Conservation (phyloP, 345 rosid genomes). For the Barbarea vulgaris region DNA sequence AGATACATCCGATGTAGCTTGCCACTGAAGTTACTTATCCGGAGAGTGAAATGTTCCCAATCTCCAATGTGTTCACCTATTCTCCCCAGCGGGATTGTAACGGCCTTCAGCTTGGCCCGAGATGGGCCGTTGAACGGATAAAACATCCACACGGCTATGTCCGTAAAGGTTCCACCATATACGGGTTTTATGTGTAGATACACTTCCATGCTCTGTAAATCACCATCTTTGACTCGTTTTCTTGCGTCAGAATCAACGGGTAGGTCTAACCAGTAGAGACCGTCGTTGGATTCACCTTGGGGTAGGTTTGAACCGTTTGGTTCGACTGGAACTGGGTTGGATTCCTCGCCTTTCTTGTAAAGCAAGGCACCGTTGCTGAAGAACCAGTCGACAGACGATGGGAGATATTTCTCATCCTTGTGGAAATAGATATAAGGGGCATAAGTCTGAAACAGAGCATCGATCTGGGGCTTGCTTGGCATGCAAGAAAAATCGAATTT, state of each 20-base stretch:
- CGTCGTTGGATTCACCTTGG: conserved; percentile 76
- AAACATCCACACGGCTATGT: conserved; percentile 75
- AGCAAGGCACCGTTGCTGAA: conserved; percentile 69
- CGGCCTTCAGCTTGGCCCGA: conserved; percentile 60
- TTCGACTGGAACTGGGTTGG: conserved; percentile 55
- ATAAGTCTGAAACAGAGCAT: conserved; percentile 57
- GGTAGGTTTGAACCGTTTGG: conserved; percentile 75
- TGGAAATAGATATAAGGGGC: conserved; percentile 72
- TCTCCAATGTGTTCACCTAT: conserved; percentile 88
- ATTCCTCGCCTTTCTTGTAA: conserved; percentile 63
- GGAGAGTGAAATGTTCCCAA: conserved; percentile 87
- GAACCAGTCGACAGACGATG: conserved; percentile 74
- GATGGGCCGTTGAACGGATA: too few relatives aligned
- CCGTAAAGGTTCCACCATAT: conserved; percentile 72
- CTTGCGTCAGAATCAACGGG: conserved; percentile 49
- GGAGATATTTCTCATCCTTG: too few relatives aligned
- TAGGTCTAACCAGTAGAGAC: conserved; percentile 80
- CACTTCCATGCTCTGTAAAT: conserved; percentile 52
- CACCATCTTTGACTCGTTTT: conserved; percentile 65
- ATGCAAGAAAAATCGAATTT: conserved; percentile 48
- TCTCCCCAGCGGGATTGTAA: conserved; percentile 55
- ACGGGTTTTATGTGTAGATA: conserved; percentile 73
- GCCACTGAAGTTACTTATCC: conserved; percentile 81
- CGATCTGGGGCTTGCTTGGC: conserved; percentile 63
- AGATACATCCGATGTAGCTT: conserved; percentile 57